phyloP scores from a whole-genome alignment of 1,284 basidiomycete genomes.

The Ceratorhiza oryzae-sativae region DNA sequence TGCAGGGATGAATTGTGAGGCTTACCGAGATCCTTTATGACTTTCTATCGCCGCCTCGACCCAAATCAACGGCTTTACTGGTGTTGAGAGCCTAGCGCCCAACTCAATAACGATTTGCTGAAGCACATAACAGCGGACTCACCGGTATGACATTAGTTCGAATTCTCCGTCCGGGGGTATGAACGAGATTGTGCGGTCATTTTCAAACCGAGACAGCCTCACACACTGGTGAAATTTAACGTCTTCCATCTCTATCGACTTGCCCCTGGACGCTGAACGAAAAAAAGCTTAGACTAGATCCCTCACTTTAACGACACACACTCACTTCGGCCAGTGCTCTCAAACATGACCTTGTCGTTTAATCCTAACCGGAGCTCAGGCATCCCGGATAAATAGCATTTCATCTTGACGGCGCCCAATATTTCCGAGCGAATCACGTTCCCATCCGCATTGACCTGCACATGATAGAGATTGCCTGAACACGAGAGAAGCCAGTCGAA shows the following conservation, averaged over 20 bases:
- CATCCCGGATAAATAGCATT: slow-evolving; percentile 99
- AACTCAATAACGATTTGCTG: too few relatives aligned
- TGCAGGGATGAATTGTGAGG: not conserved
- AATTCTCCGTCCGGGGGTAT: slow-evolving; percentile 99
- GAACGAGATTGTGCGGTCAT: slow-evolving; percentile 98
- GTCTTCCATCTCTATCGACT: slow-evolving; percentile 99
- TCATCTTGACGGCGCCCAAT: slow-evolving; percentile 98
- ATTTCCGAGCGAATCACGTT: slow-evolving; percentile 98
- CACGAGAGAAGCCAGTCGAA: not conserved
- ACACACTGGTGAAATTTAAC: slow-evolving; percentile 99
- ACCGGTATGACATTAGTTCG: slow-evolving; percentile 95
- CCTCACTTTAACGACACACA: slow-evolving; percentile 40
- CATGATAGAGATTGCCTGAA: not conserved
- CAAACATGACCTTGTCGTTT: slow-evolving; percentile 99
- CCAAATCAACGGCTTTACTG: slow-evolving; percentile 98
- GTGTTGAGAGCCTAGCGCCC: slow-evolving; percentile 59
- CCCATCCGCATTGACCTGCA: slow-evolving; percentile 92
- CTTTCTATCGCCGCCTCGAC: slow-evolving; percentile 97
- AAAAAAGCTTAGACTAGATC: slow-evolving; percentile 12
- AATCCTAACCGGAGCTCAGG: slow-evolving; percentile 94
- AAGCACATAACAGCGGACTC: not conserved
- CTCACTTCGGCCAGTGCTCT: slow-evolving; percentile 92
- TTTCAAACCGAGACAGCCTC: slow-evolving; percentile 98
- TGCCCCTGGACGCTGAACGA: slow-evolving; percentile 83
- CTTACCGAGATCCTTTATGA: slow-evolving; percentile 76